Percentiles rank a stretch among this genome's conserved stretches.
phyloP scores from a whole-genome alignment of 495 filamentous ascomycete genomes.

The Aspergillus ostianus region DNA sequence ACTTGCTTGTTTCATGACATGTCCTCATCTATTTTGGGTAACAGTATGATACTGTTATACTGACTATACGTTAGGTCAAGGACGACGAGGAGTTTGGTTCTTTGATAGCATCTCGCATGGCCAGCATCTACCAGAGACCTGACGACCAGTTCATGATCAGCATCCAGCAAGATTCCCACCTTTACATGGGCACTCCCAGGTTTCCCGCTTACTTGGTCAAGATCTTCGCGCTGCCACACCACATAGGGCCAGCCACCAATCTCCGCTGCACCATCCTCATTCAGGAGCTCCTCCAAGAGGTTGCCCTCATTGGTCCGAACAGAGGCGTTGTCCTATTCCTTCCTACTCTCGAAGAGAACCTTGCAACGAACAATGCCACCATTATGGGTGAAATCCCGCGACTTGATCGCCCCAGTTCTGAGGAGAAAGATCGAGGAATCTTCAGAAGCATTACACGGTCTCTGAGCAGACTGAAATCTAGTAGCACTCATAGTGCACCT shows the following conservation, averaged over 20 bases:
- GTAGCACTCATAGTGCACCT: constrained; percentile 29
- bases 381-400: constrained; percentile 66
- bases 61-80: constrained; percentile 27
- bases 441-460: constrained; percentile 35
- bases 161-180: constrained; percentile 69
- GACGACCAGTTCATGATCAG: constrained; percentile 70
- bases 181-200: constrained; percentile 70
- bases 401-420: constrained; percentile 42
- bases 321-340: constrained; percentile 71
- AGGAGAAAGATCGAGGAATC: constrained; percentile 32
- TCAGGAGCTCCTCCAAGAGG: constrained; percentile 63
- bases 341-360: constrained; percentile 64
- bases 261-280: constrained; percentile 78
- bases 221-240: constrained; percentile 65
- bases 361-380: constrained; percentile 69
- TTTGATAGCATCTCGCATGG: constrained; percentile 65
- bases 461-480: constrained; percentile 37
- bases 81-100: constrained; percentile 55
- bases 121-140: constrained; percentile 68
- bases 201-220: constrained; percentile 81
- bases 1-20: not conserved
- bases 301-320: constrained; percentile 59
- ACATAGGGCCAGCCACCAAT: constrained; percentile 74
- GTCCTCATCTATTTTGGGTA: not conserved
- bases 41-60: not conserved